Evolutionary conservation across 2,329 filamentous ascomycete genomes (phyloP), one percentile per base, ranked within the genome.

Genomic region (Pseudogymnoascus sp.): DNA sequence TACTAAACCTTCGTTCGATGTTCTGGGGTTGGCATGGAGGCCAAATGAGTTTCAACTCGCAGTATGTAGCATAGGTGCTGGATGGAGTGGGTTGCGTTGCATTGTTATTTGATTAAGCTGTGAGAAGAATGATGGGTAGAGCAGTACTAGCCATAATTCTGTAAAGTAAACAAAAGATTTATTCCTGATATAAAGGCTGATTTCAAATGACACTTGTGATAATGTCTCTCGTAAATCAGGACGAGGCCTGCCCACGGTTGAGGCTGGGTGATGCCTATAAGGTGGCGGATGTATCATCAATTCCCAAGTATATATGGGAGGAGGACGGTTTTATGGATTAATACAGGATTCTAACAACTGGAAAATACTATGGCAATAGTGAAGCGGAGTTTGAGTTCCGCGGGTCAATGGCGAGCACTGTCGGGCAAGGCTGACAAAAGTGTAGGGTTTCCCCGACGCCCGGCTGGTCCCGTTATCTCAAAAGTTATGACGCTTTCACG

Each of bases 1-100:
- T 92, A 93, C 79, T 93, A 91, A 65, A 71, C 27, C 35, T 25
- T 62, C 5, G 29, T 55, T 55, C 48, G 48, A 55, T 55, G 58
- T 37, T 59, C 35, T 12, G 18, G 58, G 58, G 58, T 59, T 59
- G 58, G 58, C 58, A 39, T 59, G 29, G 48, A 18, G 29, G 48
- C 48, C 48, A 55, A 33, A 27, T 40, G 58, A 40, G 58, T 40
- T 59, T 37, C 58, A 59, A 40, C 58, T 59, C 58, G 58, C 35
- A 27, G 58, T 59, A 59, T 59, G 58, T 59, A 59, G 58, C 58
- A 59, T 59, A 59, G 58, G 58, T 59, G 58, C 58, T 59, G 58
- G 58, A 37, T 59, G 58, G 58, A 39, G 33, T 37, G 58, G 33
- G 58, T 59, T 59, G 58, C 33, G 58, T 59, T 37, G 58, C 58